phyloP scores from a whole-genome alignment of 176 grass and related monocot species.

The Rhipidocladum racemiflorum region DNA sequence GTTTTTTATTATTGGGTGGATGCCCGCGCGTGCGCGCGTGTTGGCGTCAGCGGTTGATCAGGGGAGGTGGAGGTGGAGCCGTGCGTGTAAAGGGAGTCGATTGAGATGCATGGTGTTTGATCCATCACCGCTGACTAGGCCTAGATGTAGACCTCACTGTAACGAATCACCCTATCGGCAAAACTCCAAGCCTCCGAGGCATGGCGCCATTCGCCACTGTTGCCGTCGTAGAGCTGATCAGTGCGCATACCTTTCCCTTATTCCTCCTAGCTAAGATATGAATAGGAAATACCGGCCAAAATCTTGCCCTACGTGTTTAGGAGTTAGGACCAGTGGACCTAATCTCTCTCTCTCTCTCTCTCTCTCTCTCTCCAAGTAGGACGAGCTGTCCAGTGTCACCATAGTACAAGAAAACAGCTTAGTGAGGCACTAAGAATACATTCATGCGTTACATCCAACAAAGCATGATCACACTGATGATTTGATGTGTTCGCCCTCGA shows the following conservation, averaged over 20 bases:
- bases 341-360: no score
- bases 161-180: not conserved
- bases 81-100: not conserved
- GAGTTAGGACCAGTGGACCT: not conserved
- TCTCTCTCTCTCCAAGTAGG: not conserved
- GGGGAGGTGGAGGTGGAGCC: not conserved
- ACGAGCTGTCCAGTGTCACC: conserved; percentile 31
- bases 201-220: not conserved
- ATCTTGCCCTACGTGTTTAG: not conserved
- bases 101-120: not conserved
- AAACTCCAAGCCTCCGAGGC: not conserved
- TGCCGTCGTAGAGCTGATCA: not conserved
- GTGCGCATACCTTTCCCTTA: not conserved
- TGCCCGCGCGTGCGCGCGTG: not conserved
- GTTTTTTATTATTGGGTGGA: not conserved
- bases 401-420: not conserved
- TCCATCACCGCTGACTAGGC: not conserved
- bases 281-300: not conserved
- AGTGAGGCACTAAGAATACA: not conserved
- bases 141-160: not conserved
- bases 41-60: not conserved
- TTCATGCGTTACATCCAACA: not conserved
- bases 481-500: not conserved
- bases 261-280: not conserved
- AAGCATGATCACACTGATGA: not conserved